phyloP scores from a whole-genome alignment of 495 filamentous ascomycete genomes.

The Tuber indicum region DNA sequence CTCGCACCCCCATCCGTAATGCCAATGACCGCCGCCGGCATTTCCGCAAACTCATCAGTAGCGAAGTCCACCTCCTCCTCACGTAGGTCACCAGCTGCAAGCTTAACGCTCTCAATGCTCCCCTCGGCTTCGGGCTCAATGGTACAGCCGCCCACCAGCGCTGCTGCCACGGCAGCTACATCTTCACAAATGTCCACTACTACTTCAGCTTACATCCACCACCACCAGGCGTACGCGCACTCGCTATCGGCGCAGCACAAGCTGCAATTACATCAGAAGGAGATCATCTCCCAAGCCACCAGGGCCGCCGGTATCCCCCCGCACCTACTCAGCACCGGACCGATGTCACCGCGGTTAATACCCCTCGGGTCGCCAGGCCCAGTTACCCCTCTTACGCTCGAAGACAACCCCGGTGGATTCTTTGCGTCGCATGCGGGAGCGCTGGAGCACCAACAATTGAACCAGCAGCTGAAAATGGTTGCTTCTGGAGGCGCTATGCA shows the following conservation, averaged over 20 bases:
- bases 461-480: constrained; percentile 26
- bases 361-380: constrained; percentile 70
- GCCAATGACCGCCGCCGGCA: constrained; percentile 34
- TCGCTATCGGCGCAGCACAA: constrained; percentile 42
- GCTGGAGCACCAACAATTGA: constrained; percentile 31
- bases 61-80: constrained; percentile 24
- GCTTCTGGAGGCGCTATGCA: constrained; percentile 15
- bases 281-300: constrained; percentile 54
- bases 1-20: constrained; percentile 37
- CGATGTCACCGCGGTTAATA: constrained; percentile 57
- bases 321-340: constrained; percentile 45
- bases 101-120: constrained; percentile 32
- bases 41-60: constrained; percentile 19
- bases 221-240: constrained; percentile 31
- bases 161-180: constrained; percentile 1
- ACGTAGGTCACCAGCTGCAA: constrained; percentile 23
- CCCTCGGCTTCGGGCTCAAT: constrained; percentile 15
- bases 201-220: constrained; percentile 20
- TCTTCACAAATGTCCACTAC: constrained; percentile 1
- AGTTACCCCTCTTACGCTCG: constrained; percentile 68
- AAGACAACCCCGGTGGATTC: constrained; percentile 52
- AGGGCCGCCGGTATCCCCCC: constrained; percentile 46
- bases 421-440: constrained; percentile 37
- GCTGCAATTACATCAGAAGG: constrained; percentile 55
- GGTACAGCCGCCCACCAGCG: neutral